Conservation (phyloP, 2,329 filamentous ascomycete genomes). For the Cladosporium sp. region DNA sequence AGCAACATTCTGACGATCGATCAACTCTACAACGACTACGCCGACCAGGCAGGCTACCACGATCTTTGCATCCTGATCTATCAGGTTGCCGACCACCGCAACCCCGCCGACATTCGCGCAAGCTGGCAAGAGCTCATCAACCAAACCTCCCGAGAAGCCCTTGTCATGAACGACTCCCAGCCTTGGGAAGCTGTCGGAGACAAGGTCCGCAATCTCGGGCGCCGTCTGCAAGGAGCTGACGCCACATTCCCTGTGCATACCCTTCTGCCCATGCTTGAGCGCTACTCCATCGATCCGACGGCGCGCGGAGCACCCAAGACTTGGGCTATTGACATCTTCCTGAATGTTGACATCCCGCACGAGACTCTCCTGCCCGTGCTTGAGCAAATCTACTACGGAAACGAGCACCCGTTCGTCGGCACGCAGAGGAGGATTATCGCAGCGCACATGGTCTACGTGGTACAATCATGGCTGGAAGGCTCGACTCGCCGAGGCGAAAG, state of each 20-base stretch:
- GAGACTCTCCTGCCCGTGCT: constrained; percentile 59
- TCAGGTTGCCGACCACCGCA: constrained; percentile 85
- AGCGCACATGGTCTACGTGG: constrained; percentile 57
- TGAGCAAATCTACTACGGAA: constrained; percentile 63
- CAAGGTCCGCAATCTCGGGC: constrained; percentile 53
- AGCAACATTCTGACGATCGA: constrained; percentile 73
- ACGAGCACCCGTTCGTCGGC: constrained; percentile 59
- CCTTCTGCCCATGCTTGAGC: constrained; percentile 53
- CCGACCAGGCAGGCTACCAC: constrained; percentile 86
- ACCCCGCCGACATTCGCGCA: constrained; percentile 72
- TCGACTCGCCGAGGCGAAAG: constrained; percentile 50
- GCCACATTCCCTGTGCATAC: constrained; percentile 33
- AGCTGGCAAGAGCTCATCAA: constrained; percentile 83
- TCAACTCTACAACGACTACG: constrained; percentile 89
- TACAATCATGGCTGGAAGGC: constrained; percentile 57
- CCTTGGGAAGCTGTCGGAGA: constrained; percentile 68
- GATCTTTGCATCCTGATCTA: constrained; percentile 92
- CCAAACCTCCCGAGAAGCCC: constrained; percentile 52
- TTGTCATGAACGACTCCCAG: constrained; percentile 38
- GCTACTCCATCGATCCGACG: constrained; percentile 48
- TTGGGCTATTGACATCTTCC: constrained; percentile 63
- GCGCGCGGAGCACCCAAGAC: constrained; percentile 46
- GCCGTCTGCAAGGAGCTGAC: constrained; percentile 39
- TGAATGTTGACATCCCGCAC: constrained; percentile 57
- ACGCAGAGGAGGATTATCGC: constrained; percentile 53